phyloP scores from a whole-genome alignment of 176 grass and related monocot genomes.

The Rhynchospora pubera region DNA sequence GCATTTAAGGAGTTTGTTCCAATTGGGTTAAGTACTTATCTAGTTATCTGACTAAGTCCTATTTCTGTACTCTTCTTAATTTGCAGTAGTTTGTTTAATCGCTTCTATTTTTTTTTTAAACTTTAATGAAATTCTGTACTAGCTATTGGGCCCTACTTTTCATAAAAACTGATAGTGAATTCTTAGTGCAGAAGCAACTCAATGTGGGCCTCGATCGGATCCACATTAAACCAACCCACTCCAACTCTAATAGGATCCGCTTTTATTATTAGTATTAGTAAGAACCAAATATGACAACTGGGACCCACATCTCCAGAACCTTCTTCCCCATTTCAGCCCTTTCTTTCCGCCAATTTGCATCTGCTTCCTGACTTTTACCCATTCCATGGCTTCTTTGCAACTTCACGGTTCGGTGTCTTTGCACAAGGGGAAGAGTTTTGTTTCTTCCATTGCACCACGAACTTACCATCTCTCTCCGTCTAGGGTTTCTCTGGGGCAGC shows the following conservation, averaged over 20 bases:
- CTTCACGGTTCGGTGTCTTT: not conserved
- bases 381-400: slow-evolving; percentile 6
- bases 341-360: not conserved
- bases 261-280: not conserved
- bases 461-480: not conserved
- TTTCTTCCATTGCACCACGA: not conserved
- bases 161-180: no score
- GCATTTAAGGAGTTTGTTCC: not conserved
- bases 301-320: not conserved
- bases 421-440: not conserved
- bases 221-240: not conserved
- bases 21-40: not conserved
- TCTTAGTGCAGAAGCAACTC: not conserved
- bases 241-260: not conserved
- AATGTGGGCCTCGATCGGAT: not conserved
- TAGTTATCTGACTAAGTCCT: not conserved
- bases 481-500: not conserved
- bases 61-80: not conserved
- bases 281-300: not conserved
- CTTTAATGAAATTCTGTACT: not conserved
- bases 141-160: not conserved
- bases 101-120: not conserved
- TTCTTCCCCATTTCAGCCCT: not conserved
- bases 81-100: not conserved
- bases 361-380: not conserved